These are phyloP conservation scores for Phoma sp. DNA, from an alignment of 2,329 filamentous ascomycete genomes.

Conservation along the genomic window DNA sequence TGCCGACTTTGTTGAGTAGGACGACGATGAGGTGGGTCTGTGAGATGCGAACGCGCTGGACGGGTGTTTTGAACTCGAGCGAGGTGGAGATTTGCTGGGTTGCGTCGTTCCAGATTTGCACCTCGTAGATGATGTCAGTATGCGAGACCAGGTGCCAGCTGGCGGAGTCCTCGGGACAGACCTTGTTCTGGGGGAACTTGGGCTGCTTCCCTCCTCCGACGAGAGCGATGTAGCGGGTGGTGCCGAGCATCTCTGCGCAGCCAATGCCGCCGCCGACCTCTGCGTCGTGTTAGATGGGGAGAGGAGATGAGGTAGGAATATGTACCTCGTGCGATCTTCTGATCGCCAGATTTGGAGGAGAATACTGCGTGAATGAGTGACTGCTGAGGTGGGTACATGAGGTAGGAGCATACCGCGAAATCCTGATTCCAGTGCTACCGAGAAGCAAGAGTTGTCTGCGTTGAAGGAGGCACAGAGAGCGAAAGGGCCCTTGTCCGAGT, in stretches of 20 bases:
- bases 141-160: conserved; percentile 36
- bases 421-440: conserved; percentile 84
- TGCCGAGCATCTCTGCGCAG: conserved; percentile 84
- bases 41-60: conserved; percentile 80
- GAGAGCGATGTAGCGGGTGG: conserved; percentile 84
- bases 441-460: conserved; percentile 81
- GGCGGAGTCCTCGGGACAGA: conserved; percentile 43
- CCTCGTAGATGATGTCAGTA: conserved; percentile 54
- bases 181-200: conserved; percentile 88
- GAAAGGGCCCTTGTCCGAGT: conserved; percentile 74
- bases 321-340: conserved; percentile 42
- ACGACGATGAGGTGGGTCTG: conserved; percentile 80
- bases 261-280: conserved; percentile 72
- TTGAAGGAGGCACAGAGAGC: conserved; percentile 90
- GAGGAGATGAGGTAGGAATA: not conserved
- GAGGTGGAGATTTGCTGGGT: conserved; percentile 77
- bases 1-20: conserved; percentile 79
- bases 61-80: conserved; percentile 79
- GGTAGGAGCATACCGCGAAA: conserved; percentile 74
- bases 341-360: conserved; percentile 39
- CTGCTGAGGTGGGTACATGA: not conserved
- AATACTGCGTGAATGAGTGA: conserved; percentile 39
- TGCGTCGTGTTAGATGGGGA: conserved; percentile 24
- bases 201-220: conserved; percentile 87
- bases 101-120: conserved; percentile 91